Evolutionary conservation across 1,284 basidiomycete genomes (phyloP).

Genomic region (Boletus putidus): DNA sequence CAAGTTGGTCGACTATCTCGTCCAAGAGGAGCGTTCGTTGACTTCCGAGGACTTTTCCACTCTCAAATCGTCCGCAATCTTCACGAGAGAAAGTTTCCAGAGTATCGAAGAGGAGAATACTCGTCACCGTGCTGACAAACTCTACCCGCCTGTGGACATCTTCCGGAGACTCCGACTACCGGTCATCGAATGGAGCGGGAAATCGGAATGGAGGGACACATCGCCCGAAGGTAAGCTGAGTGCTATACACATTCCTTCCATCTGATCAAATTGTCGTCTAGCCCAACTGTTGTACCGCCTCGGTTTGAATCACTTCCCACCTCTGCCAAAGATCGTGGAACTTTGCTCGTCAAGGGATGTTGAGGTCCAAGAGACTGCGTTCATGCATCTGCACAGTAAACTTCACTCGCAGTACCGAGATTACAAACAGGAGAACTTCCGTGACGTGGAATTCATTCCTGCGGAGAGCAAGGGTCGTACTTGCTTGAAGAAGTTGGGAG

Average conservation of each 20-base stretch:
- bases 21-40: neutral
- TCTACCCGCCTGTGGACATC: neutral
- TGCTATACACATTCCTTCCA: neutral
- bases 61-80: neutral
- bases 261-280: neutral
- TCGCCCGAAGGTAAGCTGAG: neutral
- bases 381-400: neutral
- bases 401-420: neutral
- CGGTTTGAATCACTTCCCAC: constrained; percentile 1
- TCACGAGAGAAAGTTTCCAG: neutral
- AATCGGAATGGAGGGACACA: neutral
- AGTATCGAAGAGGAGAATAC: neutral
- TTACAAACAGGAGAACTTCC: neutral
- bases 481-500: neutral
- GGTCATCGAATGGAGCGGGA: neutral
- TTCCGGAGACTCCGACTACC: constrained; percentile 3
- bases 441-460: constrained; percentile 3
- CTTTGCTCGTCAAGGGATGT: neutral
- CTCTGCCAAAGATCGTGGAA: neutral
- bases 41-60: neutral
- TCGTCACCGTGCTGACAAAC: neutral
- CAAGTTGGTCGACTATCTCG: neutral
- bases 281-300: constrained; percentile 3
- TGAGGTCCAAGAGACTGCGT: neutral
- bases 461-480: neutral